phyloP scores from a whole-genome alignment of 257 asterid species.

The Salvia miltiorrhiza region DNA sequence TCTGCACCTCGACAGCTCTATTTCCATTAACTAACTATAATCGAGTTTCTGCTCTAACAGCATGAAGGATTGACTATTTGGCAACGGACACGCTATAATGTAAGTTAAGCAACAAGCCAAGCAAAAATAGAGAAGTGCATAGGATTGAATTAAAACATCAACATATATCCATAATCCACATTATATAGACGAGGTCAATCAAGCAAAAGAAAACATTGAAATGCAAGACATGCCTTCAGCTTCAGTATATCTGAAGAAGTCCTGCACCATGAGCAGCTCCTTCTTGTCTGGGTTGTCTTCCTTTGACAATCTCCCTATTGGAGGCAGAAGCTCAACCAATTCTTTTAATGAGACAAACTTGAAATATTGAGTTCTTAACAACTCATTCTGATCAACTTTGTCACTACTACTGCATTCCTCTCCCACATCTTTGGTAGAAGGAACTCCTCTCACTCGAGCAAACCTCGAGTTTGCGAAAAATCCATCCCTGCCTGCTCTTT shows the following conservation, averaged over 20 bases:
- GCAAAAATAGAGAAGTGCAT: neutral
- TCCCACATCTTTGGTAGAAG: constrained; percentile 48
- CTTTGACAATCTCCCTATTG: constrained; percentile 67
- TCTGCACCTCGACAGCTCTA: neutral
- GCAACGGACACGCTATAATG: neutral
- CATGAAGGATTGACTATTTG: neutral
- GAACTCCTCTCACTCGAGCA: constrained; percentile 82
- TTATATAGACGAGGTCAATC: constrained; percentile 2
- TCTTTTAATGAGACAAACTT: constrained; percentile 74
- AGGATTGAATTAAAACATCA: neutral
- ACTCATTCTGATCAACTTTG: constrained; percentile 30
- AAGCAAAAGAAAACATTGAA: neutral
- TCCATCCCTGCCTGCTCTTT: constrained; percentile 59
- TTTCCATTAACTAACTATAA: neutral
- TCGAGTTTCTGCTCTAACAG: neutral
- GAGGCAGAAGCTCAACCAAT: constrained; percentile 84
- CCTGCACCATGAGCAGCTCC: constrained; percentile 84
- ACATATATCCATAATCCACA: neutral
- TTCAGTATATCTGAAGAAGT: constrained; percentile 92
- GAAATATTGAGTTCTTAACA: constrained; percentile 64
- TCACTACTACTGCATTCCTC: constrained; percentile 35
- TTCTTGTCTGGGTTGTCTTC: constrained; percentile 92
- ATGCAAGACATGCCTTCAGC: constrained; percentile 70
- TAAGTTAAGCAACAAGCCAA: neutral
- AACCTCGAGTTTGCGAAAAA: constrained; percentile 60